Percentiles rank a stretch among this genome's conserved stretches.
phyloP scores from a whole-genome alignment of 78 protist genomes.

The Pigoraptor vietnamica region DNA sequence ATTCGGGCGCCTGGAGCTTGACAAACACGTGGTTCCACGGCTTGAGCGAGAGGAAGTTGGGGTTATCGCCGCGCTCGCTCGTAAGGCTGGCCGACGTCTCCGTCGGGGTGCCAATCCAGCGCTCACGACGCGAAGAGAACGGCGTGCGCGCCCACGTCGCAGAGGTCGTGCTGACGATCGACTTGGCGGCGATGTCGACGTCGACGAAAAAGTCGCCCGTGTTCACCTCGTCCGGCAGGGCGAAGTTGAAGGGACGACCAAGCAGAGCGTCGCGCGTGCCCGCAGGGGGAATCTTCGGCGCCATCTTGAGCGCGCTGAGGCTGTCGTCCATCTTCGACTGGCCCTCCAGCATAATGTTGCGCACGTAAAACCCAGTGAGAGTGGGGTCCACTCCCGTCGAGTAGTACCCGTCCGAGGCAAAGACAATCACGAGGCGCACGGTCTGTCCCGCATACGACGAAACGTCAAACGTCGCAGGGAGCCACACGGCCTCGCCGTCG shows the following conservation, averaged over 20 bases:
- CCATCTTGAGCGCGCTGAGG: neutral
- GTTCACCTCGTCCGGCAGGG: neutral
- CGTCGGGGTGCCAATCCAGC: neutral
- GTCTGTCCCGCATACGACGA: neutral
- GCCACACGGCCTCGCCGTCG: neutral
- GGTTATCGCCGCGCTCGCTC: neutral
- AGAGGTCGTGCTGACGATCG: neutral
- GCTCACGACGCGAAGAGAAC: neutral
- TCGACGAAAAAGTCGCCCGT: neutral
- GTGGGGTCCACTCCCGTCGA: neutral
- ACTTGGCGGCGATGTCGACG: neutral
- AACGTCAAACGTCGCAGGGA: neutral
- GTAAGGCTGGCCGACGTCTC: neutral
- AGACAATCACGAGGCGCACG: neutral
- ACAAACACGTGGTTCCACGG: neutral
- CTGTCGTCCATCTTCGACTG: neutral
- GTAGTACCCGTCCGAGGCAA: neutral
- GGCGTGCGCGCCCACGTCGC: neutral
- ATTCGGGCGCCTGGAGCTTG: neutral
- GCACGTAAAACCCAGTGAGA: neutral
- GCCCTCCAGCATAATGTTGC: neutral
- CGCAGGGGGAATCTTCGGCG: neutral
- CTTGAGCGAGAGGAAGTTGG: neutral
- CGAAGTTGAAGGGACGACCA: neutral
- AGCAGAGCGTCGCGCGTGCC: neutral